Percentiles rank a stretch among this genome's conserved stretches.
Evolutionary conservation across 306 rosid genomes (phyloP).

Genomic region (Comarum palustre): DNA sequence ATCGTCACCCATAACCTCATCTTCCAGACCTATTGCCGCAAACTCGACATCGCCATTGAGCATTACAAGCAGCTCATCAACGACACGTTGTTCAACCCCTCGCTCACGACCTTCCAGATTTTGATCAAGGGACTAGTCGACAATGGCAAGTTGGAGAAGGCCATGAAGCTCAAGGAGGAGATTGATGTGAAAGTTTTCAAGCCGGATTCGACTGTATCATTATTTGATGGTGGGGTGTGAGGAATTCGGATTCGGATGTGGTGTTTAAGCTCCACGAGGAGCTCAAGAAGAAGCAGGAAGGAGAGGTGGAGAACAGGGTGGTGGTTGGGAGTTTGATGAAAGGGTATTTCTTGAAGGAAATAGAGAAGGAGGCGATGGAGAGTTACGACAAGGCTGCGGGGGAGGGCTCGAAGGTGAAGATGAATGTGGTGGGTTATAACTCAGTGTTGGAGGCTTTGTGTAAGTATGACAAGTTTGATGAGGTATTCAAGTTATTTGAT

Average conservation of each 20-base stretch:
- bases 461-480: slow-evolving; percentile 70
- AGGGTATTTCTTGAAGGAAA: slow-evolving; percentile 75
- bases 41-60: slow-evolving; percentile 84
- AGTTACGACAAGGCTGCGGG: slow-evolving; percentile 66
- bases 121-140: slow-evolving; percentile 79
- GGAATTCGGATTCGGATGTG: slow-evolving; percentile 55
- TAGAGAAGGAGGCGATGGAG: slow-evolving; percentile 89
- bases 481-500: slow-evolving; percentile 65
- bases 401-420: slow-evolving; percentile 55
- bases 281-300: slow-evolving; percentile 56
- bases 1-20: slow-evolving; percentile 74
- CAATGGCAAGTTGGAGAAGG: slow-evolving; percentile 58
- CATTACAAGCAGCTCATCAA: slow-evolving; percentile 75
- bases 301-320: slow-evolving; percentile 63
- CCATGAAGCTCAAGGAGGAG: slow-evolving; percentile 71
- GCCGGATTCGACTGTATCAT: slow-evolving; percentile 54
- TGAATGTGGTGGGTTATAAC: slow-evolving; percentile 67
- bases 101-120: slow-evolving; percentile 69
- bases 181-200: slow-evolving; percentile 54
- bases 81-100: slow-evolving; percentile 87
- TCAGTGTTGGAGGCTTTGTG: slow-evolving; percentile 79
- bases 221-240: slow-evolving; percentile 78
- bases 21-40: slow-evolving; percentile 88
- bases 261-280: slow-evolving; percentile 62
- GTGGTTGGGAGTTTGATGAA: slow-evolving; percentile 84